Evolutionary conservation across 176 grass and related monocot species (phyloP).

Genomic region (Cenchrus purpureus): DNA sequence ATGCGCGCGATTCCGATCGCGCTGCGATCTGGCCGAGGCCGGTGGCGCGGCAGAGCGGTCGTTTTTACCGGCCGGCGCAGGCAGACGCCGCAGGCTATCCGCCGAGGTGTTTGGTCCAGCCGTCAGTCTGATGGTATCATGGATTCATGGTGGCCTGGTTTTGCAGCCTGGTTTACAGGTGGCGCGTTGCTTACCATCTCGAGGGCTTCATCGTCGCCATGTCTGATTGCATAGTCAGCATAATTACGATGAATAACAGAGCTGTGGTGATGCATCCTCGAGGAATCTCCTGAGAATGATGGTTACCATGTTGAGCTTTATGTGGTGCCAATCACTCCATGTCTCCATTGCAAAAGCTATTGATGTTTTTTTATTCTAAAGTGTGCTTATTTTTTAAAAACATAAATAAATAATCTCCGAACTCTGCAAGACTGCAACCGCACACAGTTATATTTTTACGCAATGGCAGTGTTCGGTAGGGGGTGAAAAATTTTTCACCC

Average conservation of each 20-base stretch:
- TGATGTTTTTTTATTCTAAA: too few species aligned
- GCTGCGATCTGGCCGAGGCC: neutral
- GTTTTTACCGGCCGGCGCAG: neutral
- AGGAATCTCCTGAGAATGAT: neutral
- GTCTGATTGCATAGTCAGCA: neutral
- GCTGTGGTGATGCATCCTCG: neutral
- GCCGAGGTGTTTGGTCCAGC: neutral
- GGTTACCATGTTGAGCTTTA: neutral
- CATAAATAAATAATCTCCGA: too few species aligned
- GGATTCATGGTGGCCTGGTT: neutral
- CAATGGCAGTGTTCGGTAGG: too few species aligned
- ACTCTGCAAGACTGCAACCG: too few species aligned
- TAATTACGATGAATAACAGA: too few species aligned
- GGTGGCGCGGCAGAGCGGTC: neutral
- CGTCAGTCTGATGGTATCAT: neutral
- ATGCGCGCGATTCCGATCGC: conserved; percentile 9
- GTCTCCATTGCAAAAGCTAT: neutral
- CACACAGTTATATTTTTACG: too few species aligned
- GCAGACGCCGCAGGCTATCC: neutral
- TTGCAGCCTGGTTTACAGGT: conserved; percentile 17
- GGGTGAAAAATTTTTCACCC: too few species aligned
- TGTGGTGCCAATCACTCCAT: neutral
- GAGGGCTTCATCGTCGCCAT: neutral
- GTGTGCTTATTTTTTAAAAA: too few species aligned
- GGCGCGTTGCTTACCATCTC: conserved; percentile 4